Evolutionary conservation across 306 rosid species (phyloP), one percentile per base, ranked within the genome.

Genomic region (Oxytropis ochrocephala): DNA sequence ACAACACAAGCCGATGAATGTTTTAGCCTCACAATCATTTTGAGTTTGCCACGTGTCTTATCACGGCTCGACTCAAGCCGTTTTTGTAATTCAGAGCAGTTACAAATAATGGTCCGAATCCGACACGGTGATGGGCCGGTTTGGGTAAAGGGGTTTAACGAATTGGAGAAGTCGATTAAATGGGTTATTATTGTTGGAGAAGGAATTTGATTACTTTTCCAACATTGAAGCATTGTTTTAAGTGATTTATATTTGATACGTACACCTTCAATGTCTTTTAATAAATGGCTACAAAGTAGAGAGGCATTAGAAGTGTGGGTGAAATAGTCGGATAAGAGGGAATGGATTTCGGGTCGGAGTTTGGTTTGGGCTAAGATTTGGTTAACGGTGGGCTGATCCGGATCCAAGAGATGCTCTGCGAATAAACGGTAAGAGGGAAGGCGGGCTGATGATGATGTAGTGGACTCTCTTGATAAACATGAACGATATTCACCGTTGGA

Each of bases 361-460:
- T 6, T 85, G 83, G 82, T 43, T 60, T 47, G 11, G 3, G 75
- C 8, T 17, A 92, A 12, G 65, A 85, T 69, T n/a, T 24, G 77
- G 2, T 54, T 54, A 2, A 77, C 50, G 0, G 84, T 85, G 70
- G 86, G 70, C 13, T 89, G 91, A 41, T 83, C 79, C 1, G 96
- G 96, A 29, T 92, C 96, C 65, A 92, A 74, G 6, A 92, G 69
- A 8, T 88, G 85, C 64, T 92, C 98, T 0, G 74, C 83, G 7
- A 92, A 92, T 13, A 89, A 75, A 4, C 98, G 85, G 29, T 92
- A 92, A 11, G 98, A 89, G 0, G 96, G 84, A 32, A 92, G 95
- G 0, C 95, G 88, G 4, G 86, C 70, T 0, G 96, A 78, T 0
- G 96, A 78, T 0, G 91, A 78, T 14, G 90, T 81, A 11, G 94